Conservation (phyloP, 1,284 basidiomycete species). For the Cryptococcus sp. region DNA sequence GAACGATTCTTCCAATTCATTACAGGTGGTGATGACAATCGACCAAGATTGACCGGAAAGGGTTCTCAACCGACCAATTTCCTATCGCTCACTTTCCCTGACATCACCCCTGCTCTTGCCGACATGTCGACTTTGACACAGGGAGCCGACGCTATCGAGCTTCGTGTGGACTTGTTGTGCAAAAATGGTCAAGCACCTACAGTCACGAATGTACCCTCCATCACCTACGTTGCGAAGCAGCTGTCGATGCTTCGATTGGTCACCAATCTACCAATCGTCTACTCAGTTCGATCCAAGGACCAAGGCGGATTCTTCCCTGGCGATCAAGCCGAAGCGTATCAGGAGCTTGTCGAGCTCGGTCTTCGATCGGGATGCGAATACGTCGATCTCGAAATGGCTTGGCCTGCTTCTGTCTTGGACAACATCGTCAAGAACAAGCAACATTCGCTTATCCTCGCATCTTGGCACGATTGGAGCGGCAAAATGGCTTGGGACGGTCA, state of each 20-base stretch:
- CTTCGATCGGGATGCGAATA: slow-evolving; percentile 85
- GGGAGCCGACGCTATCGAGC: slow-evolving; percentile 89
- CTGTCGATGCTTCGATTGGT: slow-evolving; percentile 72
- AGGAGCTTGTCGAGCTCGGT: slow-evolving; percentile 73
- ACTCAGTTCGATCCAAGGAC: slow-evolving; percentile 78
- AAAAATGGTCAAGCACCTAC: slow-evolving; percentile 51
- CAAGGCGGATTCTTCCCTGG: slow-evolving; percentile 94
- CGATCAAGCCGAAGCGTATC: slow-evolving; percentile 65
- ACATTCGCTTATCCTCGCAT: slow-evolving; percentile 75
- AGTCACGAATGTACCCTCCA: slow-evolving; percentile 60
- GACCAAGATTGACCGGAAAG: slow-evolving; percentile 54
- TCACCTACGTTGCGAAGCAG: slow-evolving; percentile 74
- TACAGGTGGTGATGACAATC: slow-evolving; percentile 67
- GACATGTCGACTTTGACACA: slow-evolving; percentile 67
- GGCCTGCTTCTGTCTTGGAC: slow-evolving; percentile 61
- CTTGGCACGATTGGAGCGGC: slow-evolving; percentile 92
- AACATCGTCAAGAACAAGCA: slow-evolving; percentile 65
- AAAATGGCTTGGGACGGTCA: slow-evolving; percentile 74
- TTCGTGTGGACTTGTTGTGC: slow-evolving; percentile 81
- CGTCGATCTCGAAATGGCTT: slow-evolving; percentile 83
- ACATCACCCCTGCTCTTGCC: slow-evolving; percentile 66
- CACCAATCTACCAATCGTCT: slow-evolving; percentile 82
- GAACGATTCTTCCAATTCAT: slow-evolving; percentile 80
- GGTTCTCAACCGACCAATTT: slow-evolving; percentile 72
- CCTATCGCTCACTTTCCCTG: slow-evolving; percentile 87